These are phyloP conservation scores for Trypanosoma avium DNA, from an alignment of 208 protist genomes.

Conservation along the genomic window DNA sequence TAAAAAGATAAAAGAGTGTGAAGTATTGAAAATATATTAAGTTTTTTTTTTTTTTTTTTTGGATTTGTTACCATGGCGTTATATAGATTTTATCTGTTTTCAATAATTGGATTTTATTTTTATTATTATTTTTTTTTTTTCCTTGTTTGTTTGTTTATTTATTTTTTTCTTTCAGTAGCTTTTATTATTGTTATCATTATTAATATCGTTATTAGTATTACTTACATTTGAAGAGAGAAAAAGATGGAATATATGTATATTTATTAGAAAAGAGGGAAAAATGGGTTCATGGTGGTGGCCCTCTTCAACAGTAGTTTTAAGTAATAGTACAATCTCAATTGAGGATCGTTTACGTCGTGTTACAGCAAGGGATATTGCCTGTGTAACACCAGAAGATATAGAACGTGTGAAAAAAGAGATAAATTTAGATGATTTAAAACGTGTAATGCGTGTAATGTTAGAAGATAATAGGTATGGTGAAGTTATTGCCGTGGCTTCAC, in stretches of 20 bases:
- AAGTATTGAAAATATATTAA: not conserved
- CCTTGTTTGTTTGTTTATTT: too few relatives aligned
- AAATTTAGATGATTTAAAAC: slow-evolving; percentile 35
- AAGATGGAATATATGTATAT: too few relatives aligned
- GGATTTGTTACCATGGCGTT: too few relatives aligned
- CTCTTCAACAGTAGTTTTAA: not conserved
- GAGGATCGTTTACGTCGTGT: slow-evolving; percentile 59
- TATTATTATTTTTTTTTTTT: too few relatives aligned
- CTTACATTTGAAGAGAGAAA: too few relatives aligned
- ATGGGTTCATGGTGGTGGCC: not conserved
- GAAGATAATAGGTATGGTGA: slow-evolving; percentile 72
- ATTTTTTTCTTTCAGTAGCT: too few relatives aligned
- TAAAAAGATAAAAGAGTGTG: not conserved
- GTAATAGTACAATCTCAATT: slow-evolving; percentile 26
- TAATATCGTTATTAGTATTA: too few relatives aligned
- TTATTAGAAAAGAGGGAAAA: too few relatives aligned
- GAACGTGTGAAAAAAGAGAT: slow-evolving; percentile 33
- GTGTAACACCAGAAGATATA: slow-evolving; percentile 58
- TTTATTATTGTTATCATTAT: too few relatives aligned
- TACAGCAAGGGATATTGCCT: slow-evolving; percentile 40
- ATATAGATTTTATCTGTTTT: too few relatives aligned
- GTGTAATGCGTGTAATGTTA: slow-evolving; percentile 54
- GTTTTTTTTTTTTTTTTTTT: too few relatives aligned
- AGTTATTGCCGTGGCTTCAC: slow-evolving; percentile 34
- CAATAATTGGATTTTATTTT: too few relatives aligned